phyloP scores from a whole-genome alignment of 2,329 filamentous ascomycete species.

The Xylariaceae sp. region DNA sequence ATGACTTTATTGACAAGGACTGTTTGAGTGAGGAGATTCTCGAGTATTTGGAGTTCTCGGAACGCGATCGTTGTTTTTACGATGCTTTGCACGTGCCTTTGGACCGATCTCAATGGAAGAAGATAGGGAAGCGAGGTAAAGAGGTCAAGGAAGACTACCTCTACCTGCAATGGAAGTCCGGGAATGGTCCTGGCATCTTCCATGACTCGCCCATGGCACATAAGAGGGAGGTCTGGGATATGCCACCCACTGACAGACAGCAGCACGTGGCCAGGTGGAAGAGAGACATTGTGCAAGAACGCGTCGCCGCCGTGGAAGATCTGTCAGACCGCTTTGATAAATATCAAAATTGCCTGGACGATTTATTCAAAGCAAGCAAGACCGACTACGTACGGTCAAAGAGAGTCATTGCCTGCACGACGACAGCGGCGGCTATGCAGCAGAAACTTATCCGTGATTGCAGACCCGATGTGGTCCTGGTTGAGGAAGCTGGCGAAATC shows the following conservation, averaged over 20 bases:
- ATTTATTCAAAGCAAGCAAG: too few relatives aligned
- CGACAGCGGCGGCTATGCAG: slow-evolving; percentile 59
- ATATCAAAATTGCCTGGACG: slow-evolving; percentile 33
- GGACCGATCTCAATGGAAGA: too few relatives aligned
- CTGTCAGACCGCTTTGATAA: not conserved
- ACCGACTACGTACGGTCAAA: slow-evolving; percentile 41
- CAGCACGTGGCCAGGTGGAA: too few relatives aligned
- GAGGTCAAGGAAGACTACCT: too few relatives aligned
- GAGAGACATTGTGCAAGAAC: too few relatives aligned
- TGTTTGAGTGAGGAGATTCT: slow-evolving; percentile 28
- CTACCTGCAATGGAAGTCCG: too few relatives aligned
- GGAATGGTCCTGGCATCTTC: too few relatives aligned
- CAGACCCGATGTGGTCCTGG: slow-evolving; percentile 54
- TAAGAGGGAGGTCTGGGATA: too few relatives aligned
- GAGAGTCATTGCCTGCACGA: slow-evolving; percentile 63
- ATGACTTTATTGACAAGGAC: slow-evolving; percentile 6
- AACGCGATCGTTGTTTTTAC: slow-evolving; percentile 38
- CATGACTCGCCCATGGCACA: too few relatives aligned
- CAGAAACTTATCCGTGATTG: slow-evolving; percentile 45
- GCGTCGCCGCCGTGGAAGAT: too few relatives aligned
- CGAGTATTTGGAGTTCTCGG: slow-evolving; percentile 28
- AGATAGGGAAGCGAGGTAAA: too few relatives aligned
- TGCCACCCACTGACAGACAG: too few relatives aligned
- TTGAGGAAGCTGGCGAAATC: slow-evolving; percentile 30
- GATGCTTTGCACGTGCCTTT: slow-evolving; percentile 54